Conservation (phyloP, 305 asterid species). For the Fraxinus baroniana region DNA sequence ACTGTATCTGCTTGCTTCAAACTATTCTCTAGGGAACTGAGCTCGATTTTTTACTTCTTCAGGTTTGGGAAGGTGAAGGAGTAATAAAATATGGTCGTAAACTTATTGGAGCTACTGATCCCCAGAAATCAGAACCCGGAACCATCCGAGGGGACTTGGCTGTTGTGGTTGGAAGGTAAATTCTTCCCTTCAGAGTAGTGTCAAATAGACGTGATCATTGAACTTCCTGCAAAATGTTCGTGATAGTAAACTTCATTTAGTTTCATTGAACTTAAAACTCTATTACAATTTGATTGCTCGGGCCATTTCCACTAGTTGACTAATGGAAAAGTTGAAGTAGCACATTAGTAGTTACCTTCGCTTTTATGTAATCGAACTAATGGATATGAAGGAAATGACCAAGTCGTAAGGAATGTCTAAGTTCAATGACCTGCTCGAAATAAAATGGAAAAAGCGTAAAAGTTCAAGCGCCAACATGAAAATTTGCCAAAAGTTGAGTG, state of each 20-base stretch:
- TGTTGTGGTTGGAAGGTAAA: conserved; percentile 87
- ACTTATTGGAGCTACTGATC: conserved; percentile 97
- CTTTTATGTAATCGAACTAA: neutral
- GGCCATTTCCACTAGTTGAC: neutral
- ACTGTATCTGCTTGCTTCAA: neutral
- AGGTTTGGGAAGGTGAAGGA: conserved; percentile 99
- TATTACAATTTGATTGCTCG: neutral
- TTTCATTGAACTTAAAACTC: neutral
- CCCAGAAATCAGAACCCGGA: conserved; percentile 98
- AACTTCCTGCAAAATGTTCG: too few species aligned
- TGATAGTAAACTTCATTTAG: neutral
- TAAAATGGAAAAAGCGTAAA: too few species aligned
- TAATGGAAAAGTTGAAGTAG: neutral
- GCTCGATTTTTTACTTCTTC: conserved; percentile 18
- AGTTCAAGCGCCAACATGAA: neutral
- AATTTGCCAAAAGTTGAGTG: neutral
- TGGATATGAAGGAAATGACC: neutral
- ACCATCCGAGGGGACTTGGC: conserved; percentile 98
- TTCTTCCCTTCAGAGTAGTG: neutral
- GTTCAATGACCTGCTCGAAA: neutral
- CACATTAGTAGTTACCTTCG: neutral
- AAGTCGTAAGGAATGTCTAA: too few species aligned
- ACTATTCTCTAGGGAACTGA: neutral
- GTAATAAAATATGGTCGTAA: conserved; percentile 90
- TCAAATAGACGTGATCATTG: neutral